Evolutionary conservation across 306 rosid species (phyloP).

Genomic region (Lablab purpureus): DNA sequence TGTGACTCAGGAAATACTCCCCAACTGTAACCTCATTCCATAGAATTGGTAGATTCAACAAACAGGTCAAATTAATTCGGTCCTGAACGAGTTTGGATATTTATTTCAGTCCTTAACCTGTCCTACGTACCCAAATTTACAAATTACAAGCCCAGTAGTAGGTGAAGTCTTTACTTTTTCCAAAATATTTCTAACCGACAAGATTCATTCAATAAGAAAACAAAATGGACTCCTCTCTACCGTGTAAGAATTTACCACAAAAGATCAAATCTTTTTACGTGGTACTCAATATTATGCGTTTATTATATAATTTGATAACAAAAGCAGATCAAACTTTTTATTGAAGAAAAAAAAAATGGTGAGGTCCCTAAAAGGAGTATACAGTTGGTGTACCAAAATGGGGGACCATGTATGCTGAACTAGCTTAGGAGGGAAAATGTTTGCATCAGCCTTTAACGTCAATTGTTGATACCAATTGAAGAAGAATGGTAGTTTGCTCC

Average conservation of each 20-base stretch:
- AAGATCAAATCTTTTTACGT: no score
- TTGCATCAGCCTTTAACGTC: constrained; percentile 8
- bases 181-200: constrained; percentile 12
- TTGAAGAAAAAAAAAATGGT: no score
- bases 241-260: not conserved
- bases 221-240: not conserved
- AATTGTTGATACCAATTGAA: not conserved
- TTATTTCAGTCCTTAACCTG: constrained; percentile 5
- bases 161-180: not conserved
- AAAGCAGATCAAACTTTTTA: not conserved
- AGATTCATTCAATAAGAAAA: not conserved
- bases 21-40: not conserved
- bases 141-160: not conserved
- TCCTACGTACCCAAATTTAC: not conserved
- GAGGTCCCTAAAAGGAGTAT: not conserved
- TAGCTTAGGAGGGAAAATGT: not conserved
- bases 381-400: not conserved
- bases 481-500: not conserved
- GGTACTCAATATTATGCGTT: no score
- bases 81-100: not conserved
- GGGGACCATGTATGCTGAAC: constrained; percentile 30
- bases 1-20: not conserved
- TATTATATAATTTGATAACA: no score
- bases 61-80: constrained; percentile 16
- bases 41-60: not conserved